Base-by-base conservation (phyloP, 148 eudicot genomes). In the Amaranthus cruentus region DNA sequence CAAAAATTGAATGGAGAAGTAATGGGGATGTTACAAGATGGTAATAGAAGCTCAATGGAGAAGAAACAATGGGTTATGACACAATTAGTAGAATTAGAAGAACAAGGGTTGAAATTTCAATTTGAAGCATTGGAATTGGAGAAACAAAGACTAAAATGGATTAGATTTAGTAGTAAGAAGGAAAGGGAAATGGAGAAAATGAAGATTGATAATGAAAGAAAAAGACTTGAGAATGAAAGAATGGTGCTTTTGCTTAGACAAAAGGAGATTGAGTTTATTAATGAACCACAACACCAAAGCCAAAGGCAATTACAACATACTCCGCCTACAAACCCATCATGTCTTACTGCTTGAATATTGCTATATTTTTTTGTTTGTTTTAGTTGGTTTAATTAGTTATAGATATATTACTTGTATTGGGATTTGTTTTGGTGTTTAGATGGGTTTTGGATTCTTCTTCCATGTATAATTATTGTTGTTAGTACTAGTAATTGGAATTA, bases 141-240 rank as follows among this genome's bases (percentile, higher is more conserved):
- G 73, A 90, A 85, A 79, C 88, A 88, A 75, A 83, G 86, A 84
- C 61, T 85, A 72, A 89, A 83, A 59, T 90, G 95, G 91, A 51
- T 83, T 21, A 84, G 80, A 52, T 91, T 81, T 60, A 76, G 91
- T 66, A 70, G 79, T 65, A 85, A 85, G 70, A 88, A 87, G 72
- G 91, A 88, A 75, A 81, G 88, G 67, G 88, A 88, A 66, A 85
- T 91, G 90, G 93, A 91, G 82, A 84, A 64, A 62, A 88, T 86
- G 73, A 90, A 85, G 90, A 74, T 95, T 12, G 79, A 74, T 14
- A 90, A 90, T 66, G 92, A 90, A 64, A 72, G 83, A 67, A 73
- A 78, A 73, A 86, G 69, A 79, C 88, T 95, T 47, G 93, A 88
- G 67, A 95, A 88, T 74, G 91, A 95, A 76, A 84, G 90, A 15